Conservation (phyloP, 2,329 filamentous ascomycete species). For the Geosmithia morbida region DNA sequence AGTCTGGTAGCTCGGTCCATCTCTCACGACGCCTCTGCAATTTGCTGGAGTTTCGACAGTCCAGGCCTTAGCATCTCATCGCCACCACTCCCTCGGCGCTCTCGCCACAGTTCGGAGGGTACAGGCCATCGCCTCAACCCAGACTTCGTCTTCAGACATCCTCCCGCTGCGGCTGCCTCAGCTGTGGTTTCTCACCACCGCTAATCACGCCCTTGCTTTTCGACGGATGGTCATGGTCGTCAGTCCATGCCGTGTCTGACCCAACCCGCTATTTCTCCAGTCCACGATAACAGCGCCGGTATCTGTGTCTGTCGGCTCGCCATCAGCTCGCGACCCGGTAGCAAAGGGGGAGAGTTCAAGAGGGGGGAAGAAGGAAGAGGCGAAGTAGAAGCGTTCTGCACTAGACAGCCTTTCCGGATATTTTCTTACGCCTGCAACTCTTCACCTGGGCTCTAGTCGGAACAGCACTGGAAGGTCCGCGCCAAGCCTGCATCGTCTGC, state of each 20-base stretch:
- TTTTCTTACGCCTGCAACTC: background rate
- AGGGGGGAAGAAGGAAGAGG: background rate
- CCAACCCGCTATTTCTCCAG: background rate
- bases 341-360: background rate
- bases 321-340: background rate
- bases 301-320: background rate
- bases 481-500: background rate
- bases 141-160: background rate
- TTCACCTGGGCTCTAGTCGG: background rate
- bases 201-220: background rate
- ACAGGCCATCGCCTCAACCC: background rate
- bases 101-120: background rate
- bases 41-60: background rate
- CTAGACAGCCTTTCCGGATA: background rate
- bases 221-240: background rate
- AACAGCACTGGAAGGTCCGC: no score
- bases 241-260: background rate
- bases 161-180: background rate
- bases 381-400: background rate
- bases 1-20: background rate
- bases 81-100: background rate
- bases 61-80: background rate
- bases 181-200: background rate
- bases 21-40: background rate
- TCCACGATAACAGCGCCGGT: background rate